phyloP scores from a whole-genome alignment of 441 rosid species.

The Arabidopsis hybrid region DNA sequence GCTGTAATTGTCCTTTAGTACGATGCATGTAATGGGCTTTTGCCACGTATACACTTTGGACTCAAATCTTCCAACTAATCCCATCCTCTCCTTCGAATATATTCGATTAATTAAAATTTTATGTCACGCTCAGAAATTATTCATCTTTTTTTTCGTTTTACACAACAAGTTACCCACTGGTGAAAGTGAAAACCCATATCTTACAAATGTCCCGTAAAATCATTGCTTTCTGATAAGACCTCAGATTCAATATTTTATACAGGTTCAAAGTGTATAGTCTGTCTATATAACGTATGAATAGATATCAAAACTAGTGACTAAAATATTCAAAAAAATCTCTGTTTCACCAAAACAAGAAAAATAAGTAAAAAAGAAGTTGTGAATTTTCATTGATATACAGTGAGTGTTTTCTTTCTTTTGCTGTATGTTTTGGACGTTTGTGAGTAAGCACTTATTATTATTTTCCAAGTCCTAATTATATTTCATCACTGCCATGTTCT shows the following conservation, averaged over 20 bases:
- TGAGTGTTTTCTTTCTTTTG: slow-evolving; percentile 33
- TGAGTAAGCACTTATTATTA: slow-evolving; percentile 36
- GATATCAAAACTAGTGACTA: slow-evolving; percentile 13
- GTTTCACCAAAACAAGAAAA: slow-evolving; percentile 41
- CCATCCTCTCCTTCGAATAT: slow-evolving; percentile 38
- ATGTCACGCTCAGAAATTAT: too few relatives aligned
- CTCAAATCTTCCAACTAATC: slow-evolving; percentile 26
- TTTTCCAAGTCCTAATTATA: slow-evolving; percentile 35
- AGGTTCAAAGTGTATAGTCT: slow-evolving; percentile 9
- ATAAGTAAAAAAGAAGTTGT: slow-evolving; percentile 27
- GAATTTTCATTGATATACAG: slow-evolving; percentile 23
- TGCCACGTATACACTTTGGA: slow-evolving; percentile 45
- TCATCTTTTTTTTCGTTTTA: too few relatives aligned
- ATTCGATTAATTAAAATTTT: slow-evolving; percentile 4
- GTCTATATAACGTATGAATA: slow-evolving; percentile 33
- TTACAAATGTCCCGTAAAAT: slow-evolving; percentile 37
- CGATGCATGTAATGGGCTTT: slow-evolving; percentile 49
- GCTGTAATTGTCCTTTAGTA: slow-evolving; percentile 46
- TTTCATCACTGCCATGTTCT: slow-evolving; percentile 48
- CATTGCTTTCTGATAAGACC: slow-evolving; percentile 35
- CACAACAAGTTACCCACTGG: slow-evolving; percentile 41
- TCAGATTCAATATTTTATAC: neutral
- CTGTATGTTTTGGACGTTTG: slow-evolving; percentile 43
- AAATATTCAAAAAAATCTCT: neutral
- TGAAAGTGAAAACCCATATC: slow-evolving; percentile 30